phyloP scores from a whole-genome alignment of 495 filamentous ascomycete genomes.

The Podospora conica region DNA sequence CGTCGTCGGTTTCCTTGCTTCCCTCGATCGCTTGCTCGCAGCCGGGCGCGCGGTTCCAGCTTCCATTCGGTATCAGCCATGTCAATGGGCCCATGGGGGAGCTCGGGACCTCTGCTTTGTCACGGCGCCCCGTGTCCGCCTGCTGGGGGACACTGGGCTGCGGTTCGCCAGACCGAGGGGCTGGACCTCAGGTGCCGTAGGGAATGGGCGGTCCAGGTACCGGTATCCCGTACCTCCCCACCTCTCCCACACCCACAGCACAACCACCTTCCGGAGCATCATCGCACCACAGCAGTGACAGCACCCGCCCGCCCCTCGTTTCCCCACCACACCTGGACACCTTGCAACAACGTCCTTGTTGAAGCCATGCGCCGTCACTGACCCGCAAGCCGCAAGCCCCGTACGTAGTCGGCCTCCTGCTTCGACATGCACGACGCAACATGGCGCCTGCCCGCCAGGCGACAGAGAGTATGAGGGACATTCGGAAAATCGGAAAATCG shows the following conservation, averaged over 20 bases:
- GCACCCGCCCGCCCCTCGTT: neutral
- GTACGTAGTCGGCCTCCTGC: neutral
- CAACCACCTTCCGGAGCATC: neutral
- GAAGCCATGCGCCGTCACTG: neutral
- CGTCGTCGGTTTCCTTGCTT: neutral
- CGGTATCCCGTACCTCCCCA: neutral
- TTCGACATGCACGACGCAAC: neutral
- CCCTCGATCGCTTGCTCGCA: constrained; percentile 9
- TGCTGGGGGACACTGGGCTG: neutral
- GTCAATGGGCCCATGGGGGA: too few species aligned
- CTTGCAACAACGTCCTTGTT: neutral
- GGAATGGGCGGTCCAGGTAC: neutral
- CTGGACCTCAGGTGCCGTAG: neutral
- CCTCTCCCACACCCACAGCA: neutral
- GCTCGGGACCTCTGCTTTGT: neutral
- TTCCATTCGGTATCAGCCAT: neutral
- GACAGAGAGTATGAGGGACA: neutral
- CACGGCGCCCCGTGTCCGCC: constrained; percentile 4
- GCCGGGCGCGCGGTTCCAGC: neutral
- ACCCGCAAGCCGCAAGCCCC: neutral
- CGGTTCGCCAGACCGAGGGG: constrained; percentile 11
- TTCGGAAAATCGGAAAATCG: constrained; percentile 1
- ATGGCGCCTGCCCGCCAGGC: neutral
- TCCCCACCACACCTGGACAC: neutral
- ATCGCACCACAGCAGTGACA: neutral